Evolutionary conservation across 1,284 basidiomycete genomes (phyloP).

Genomic region (Marasmius tenuissimus): DNA sequence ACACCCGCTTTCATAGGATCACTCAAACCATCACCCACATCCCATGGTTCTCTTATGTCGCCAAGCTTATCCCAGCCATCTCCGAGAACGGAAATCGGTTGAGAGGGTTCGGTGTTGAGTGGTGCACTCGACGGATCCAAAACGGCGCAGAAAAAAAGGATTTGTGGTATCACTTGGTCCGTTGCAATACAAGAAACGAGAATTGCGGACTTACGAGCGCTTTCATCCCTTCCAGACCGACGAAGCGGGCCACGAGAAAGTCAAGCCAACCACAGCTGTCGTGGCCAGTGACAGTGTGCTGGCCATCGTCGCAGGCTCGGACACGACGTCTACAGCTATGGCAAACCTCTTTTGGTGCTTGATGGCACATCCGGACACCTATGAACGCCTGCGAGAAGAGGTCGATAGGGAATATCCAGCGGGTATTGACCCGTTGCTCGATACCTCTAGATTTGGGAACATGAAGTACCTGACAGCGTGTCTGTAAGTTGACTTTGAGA

Average conservation of each 20-base stretch:
- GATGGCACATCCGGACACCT: slow-evolving; percentile 40
- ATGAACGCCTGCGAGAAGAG: slow-evolving; percentile 46
- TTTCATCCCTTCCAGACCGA: slow-evolving; percentile 35
- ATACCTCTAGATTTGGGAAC: neutral
- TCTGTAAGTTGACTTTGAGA: neutral
- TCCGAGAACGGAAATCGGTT: slow-evolving; percentile 20
- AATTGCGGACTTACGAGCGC: neutral
- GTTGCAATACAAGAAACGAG: neutral
- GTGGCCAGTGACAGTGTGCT: slow-evolving; percentile 42
- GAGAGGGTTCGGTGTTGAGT: slow-evolving; percentile 30
- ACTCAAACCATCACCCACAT: neutral
- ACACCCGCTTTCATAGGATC: neutral
- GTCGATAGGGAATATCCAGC: slow-evolving; percentile 7
- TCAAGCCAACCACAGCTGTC: slow-evolving; percentile 32
- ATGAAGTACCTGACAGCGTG: neutral
- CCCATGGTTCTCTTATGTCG: neutral
- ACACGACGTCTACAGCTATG: slow-evolving; percentile 46
- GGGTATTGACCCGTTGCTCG: neutral
- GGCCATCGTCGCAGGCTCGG: slow-evolving; percentile 57
- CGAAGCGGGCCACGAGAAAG: slow-evolving; percentile 39
- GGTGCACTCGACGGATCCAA: slow-evolving; percentile 32
- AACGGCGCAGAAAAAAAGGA: slow-evolving; percentile 40
- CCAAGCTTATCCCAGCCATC: neutral
- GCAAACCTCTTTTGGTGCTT: slow-evolving; percentile 43
- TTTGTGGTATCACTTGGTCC: slow-evolving; percentile 44